phyloP scores from a whole-genome alignment of 495 filamentous ascomycete genomes.

The Penicillium tannophilum region DNA sequence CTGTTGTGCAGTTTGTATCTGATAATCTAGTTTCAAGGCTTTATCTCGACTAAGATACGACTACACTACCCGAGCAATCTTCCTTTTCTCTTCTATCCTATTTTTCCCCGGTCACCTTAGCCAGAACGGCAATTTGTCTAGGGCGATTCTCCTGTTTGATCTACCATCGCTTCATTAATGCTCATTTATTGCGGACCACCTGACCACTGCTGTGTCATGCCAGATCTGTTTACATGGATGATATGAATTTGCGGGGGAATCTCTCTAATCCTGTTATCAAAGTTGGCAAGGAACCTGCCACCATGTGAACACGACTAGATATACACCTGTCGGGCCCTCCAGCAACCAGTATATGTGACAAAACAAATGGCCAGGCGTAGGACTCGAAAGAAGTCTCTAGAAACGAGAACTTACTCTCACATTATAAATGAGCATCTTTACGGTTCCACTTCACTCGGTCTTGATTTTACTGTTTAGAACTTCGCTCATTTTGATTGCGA shows the following conservation, averaged over 20 bases:
- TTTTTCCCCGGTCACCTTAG: too few species aligned
- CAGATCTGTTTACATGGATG: slow-evolving; percentile 49
- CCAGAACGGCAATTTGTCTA: too few species aligned
- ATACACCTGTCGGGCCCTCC: too few species aligned
- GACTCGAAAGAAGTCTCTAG: too few species aligned
- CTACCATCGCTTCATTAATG: slow-evolving; percentile 32
- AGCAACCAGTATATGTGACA: too few species aligned
- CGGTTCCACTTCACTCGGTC: background rate
- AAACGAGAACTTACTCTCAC: background rate
- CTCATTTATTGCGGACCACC: slow-evolving; percentile 65
- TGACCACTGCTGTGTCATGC: slow-evolving; percentile 71
- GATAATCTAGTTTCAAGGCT: slow-evolving; percentile 51
- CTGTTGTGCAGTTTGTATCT: slow-evolving; percentile 71
- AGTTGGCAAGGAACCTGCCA: slow-evolving; percentile 43
- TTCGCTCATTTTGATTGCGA: slow-evolving; percentile 71
- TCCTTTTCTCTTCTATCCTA: too few species aligned
- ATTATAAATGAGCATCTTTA: background rate
- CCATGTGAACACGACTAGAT: too few species aligned
- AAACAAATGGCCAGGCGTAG: too few species aligned
- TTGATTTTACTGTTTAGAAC: slow-evolving; percentile 58
- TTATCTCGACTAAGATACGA: too few species aligned
- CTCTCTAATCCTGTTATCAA: background rate
- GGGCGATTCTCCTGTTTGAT: slow-evolving; percentile 28
- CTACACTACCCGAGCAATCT: too few species aligned
- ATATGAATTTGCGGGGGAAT: slow-evolving; percentile 24